These are phyloP conservation scores for Filobasidium wieringae DNA, from an alignment of 768 basidiomycete genomes.

Conservation along the genomic window DNA sequence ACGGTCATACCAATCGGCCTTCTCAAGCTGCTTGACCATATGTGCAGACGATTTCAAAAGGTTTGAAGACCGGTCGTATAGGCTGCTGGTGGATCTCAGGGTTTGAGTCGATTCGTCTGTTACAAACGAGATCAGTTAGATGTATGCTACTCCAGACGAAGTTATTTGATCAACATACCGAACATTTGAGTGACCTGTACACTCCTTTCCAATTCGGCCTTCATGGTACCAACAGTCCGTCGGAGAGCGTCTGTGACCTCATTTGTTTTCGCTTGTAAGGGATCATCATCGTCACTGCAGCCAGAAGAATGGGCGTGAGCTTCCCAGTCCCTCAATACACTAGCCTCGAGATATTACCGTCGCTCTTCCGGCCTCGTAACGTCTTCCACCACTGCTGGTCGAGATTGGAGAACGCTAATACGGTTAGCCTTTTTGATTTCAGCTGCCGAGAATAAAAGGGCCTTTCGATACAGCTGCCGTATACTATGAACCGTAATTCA, in stretches of 20 bases:
- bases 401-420: background rate
- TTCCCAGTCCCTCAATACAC: background rate
- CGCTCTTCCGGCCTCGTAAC: background rate
- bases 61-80: constrained; percentile 60
- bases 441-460: background rate
- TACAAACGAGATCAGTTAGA: background rate
- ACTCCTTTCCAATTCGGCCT: constrained; percentile 79
- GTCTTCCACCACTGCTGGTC: background rate
- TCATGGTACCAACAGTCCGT: constrained; percentile 74
- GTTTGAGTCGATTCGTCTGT: constrained; percentile 67
- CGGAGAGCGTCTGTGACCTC: constrained; percentile 79
- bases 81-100: constrained; percentile 58
- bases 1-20: constrained; percentile 84
- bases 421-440: constrained; percentile 9
- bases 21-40: constrained; percentile 75
- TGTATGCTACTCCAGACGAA: background rate
- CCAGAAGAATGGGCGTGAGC: background rate
- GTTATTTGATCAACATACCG: constrained; percentile 47
- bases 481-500: background rate
- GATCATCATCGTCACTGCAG: constrained; percentile 50
- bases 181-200: constrained; percentile 76
- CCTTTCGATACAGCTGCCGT: background rate
- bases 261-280: constrained; percentile 74
- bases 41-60: constrained; percentile 68
- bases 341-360: background rate